Base-by-base conservation (phyloP, 139 green algal species). In the Chlamydomonas sp. region DNA sequence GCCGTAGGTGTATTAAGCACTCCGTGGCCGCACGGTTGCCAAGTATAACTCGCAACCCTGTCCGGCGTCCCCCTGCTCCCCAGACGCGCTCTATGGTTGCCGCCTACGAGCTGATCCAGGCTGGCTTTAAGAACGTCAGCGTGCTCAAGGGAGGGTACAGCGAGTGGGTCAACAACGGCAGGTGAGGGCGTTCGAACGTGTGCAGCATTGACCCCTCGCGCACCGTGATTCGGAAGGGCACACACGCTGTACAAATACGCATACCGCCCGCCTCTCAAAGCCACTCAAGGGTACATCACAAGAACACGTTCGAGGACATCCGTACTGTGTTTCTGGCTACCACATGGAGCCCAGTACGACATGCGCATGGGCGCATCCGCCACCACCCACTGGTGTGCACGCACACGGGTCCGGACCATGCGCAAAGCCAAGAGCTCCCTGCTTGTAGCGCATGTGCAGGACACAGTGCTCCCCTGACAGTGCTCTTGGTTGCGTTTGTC, bases 31-130 rank as follows among this genome's bases (percentile, higher is more conserved):
- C 77, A 20, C 61, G 57, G 60, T 14, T 69, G 60, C 83, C 18
- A 57, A 81, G 61, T 81, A 16, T 9, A 74, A 63, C 74, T 5
- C 58, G 2, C 7, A 71, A 68, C 49, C 49, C 3, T 49, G 1
- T 0, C 18, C 16, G 3, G 12, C 15, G 63, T 49, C 79, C 8
- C n/a, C 78, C 73, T 62, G n/a, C n/a, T 16, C 80, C 1, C 59
- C 75, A 87, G 83, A 77, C 82, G 7, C 77, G 95, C 67, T 96
- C 93, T 8, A 86, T 97, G 31, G 88, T 94, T 2, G 94, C 95
- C 0, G 94, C 94, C 0, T 97, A 93, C 63, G 90, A 94, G 76
- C 80, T 97, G 0, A n/a, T 94, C 8, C 57, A 78, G 57, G 57
- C 9, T 1, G 84, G 84, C 31, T 96, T 90, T 73, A 92, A 74